Evolutionary conservation across 2,329 filamentous ascomycete genomes (phyloP).

Genomic region (Aspergillus sp.): DNA sequence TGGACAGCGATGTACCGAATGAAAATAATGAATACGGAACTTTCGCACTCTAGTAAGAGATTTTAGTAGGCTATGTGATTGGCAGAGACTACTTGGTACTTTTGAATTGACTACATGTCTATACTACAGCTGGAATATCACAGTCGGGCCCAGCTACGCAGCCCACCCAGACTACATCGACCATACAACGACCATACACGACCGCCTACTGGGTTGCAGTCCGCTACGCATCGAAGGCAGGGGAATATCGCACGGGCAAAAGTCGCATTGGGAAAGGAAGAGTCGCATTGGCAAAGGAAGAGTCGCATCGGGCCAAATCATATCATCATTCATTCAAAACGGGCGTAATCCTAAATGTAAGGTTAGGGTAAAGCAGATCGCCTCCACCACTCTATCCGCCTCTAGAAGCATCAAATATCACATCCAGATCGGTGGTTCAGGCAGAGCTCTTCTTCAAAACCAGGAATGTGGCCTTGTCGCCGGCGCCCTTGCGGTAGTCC

Average conservation of each 20-base stretch:
- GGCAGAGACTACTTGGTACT: no score
- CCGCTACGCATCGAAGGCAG: background rate
- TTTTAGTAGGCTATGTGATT: no score
- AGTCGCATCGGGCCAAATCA: background rate
- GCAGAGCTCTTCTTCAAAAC: slow-evolving; percentile 23
- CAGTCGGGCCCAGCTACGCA: no score
- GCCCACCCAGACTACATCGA: no score
- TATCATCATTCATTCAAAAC: background rate
- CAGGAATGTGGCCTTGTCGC: slow-evolving; percentile 30
- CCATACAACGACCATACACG: no score
- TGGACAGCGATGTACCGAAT: no score
- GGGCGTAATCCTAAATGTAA: background rate
- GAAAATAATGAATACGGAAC: no score
- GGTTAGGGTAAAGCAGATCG: background rate
- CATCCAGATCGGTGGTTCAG: background rate
- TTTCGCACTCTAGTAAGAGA: no score
- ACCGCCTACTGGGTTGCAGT: background rate
- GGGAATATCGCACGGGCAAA: background rate
- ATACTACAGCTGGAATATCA: no score
- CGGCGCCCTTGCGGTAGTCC: slow-evolving; percentile 31
- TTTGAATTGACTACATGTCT: no score
- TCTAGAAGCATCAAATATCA: no score
- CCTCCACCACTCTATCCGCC: background rate
- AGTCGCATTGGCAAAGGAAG: no score
- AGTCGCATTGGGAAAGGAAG: background rate